Evolutionary conservation across 2,329 filamentous ascomycete genomes (phyloP).

Genomic region (Cladosporium phlei): DNA sequence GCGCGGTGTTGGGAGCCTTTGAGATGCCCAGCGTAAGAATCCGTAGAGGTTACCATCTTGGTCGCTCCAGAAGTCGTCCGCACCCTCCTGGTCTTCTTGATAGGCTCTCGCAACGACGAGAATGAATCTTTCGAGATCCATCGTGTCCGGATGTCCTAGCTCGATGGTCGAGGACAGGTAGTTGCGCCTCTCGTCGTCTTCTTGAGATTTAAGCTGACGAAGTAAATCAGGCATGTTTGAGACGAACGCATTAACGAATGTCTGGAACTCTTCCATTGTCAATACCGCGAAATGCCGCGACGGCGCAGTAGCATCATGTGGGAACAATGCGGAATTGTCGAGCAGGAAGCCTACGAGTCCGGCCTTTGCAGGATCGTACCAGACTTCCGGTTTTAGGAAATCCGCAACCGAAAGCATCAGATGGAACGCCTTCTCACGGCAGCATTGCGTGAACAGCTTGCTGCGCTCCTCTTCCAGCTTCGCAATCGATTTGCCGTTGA

Average conservation of each 20-base stretch:
- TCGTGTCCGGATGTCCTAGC: constrained; percentile 34
- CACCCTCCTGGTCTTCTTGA: constrained; percentile 76
- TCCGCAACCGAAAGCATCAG: constrained; percentile 82
- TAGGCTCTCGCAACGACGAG: constrained; percentile 90
- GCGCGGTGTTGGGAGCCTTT: constrained; percentile 88
- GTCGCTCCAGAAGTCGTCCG: constrained; percentile 86
- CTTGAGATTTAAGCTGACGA: constrained; percentile 76
- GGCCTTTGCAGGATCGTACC: constrained; percentile 80
- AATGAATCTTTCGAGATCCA: constrained; percentile 79
- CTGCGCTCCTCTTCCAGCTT: constrained; percentile 59
- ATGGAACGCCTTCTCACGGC: constrained; percentile 88
- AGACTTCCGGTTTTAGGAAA: constrained; percentile 73
- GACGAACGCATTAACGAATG: constrained; percentile 87
- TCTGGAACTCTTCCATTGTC: constrained; percentile 76
- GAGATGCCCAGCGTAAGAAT: constrained; percentile 95
- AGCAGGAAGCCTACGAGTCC: constrained; percentile 79
- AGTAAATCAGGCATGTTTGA: constrained; percentile 92
- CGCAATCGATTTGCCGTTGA: constrained; percentile 8
- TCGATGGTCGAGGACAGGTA: constrained; percentile 35
- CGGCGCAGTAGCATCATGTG: constrained; percentile 62
- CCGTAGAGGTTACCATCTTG: constrained; percentile 89
- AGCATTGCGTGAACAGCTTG: constrained; percentile 62
- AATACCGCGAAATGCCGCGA: constrained; percentile 66
- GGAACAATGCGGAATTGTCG: constrained; percentile 67
- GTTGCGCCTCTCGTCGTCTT: constrained; percentile 72